Evolutionary conservation across 768 basidiomycete genomes (phyloP).

Genomic region (Podaxis sp.): DNA sequence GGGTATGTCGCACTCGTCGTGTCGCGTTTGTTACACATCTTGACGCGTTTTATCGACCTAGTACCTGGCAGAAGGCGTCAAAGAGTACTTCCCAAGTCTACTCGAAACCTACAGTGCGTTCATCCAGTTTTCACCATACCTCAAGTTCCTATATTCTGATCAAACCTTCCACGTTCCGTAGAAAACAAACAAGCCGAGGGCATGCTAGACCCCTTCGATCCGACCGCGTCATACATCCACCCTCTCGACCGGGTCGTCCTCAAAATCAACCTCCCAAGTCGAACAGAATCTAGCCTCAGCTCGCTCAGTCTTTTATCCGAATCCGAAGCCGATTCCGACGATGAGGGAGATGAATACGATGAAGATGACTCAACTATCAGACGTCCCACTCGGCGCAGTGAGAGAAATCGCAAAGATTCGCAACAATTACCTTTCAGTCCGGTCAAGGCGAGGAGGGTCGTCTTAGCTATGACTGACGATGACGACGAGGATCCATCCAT

Average conservation of each 20-base stretch:
- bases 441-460: constrained; percentile 4
- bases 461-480: constrained; percentile 5
- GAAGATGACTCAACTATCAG: constrained; percentile 26
- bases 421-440: constrained; percentile 13
- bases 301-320: constrained; percentile 34
- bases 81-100: constrained; percentile 38
- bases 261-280: constrained; percentile 31
- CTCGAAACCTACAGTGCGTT: constrained; percentile 57
- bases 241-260: constrained; percentile 54
- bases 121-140: neutral
- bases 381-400: neutral
- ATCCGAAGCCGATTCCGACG: constrained; percentile 16
- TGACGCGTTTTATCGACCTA: constrained; percentile 33
- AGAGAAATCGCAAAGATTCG: neutral
- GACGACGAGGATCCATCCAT: neutral
- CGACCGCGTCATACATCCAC: constrained; percentile 56
- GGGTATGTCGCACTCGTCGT: constrained; percentile 38
- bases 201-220: constrained; percentile 55
- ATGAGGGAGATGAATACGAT: constrained; percentile 25
- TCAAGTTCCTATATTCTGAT: neutral
- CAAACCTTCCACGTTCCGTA: constrained; percentile 23
- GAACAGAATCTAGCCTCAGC: constrained; percentile 23
- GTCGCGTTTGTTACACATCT: constrained; percentile 13
- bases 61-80: constrained; percentile 44
- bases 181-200: constrained; percentile 47